Conservation (phyloP, 306 rosid species). For the Cucumis sativus region DNA sequence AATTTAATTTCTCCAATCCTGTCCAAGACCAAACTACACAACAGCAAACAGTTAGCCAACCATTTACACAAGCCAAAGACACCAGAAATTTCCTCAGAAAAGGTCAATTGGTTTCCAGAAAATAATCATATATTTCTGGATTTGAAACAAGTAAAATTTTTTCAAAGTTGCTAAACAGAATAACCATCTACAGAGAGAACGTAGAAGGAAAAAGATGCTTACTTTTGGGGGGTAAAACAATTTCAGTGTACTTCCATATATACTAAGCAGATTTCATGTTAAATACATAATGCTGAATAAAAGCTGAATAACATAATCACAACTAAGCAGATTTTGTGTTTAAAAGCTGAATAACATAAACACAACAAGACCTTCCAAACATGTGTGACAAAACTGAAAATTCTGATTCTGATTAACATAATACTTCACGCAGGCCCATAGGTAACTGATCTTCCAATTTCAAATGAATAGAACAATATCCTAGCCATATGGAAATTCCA, state of each 20-base stretch:
- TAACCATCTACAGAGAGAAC: not conserved
- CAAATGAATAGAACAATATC: not conserved
- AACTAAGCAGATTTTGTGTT: not conserved
- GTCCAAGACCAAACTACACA: constrained; percentile 57
- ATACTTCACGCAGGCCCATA: not conserved
- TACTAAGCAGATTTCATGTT: not conserved
- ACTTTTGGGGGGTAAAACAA: not conserved
- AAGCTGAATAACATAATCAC: no score
- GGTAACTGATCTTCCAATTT: not conserved
- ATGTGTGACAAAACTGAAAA: not conserved
- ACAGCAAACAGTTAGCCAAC: constrained; percentile 18
- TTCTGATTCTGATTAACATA: not conserved
- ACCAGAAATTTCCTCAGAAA: not conserved
- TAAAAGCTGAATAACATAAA: not conserved
- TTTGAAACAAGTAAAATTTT: not conserved
- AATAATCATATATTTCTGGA: not conserved
- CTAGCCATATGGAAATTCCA: not conserved
- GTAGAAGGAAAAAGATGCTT: not conserved
- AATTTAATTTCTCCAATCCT: constrained; percentile 53
- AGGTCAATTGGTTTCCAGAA: not conserved
- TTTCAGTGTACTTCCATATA: not conserved
- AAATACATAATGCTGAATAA: not conserved
- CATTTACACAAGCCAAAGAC: not conserved
- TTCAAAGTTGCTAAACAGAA: not conserved
- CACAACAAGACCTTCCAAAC: not conserved